phyloP scores from a whole-genome alignment of 345 rosid genomes.

The Aquilaria yunnanensis region DNA sequence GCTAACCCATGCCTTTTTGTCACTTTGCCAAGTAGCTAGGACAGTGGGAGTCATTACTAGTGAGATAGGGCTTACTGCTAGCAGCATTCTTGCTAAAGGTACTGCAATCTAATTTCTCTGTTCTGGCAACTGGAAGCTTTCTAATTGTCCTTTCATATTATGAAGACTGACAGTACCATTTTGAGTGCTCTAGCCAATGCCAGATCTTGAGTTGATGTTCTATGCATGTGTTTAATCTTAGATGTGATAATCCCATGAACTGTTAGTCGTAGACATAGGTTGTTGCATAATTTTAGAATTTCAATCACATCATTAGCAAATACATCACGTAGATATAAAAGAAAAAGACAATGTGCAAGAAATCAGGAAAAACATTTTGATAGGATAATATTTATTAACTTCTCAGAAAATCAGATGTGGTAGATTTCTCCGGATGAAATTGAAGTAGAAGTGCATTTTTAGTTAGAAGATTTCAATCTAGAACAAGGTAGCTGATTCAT shows the following conservation, averaged over 20 bases:
- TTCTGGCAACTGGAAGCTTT: conserved; percentile 55
- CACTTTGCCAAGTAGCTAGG: too few relatives aligned
- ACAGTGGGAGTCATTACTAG: conserved; percentile 26
- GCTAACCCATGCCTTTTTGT: too few relatives aligned
- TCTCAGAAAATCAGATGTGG: too few relatives aligned
- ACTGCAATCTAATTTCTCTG: conserved; percentile 80
- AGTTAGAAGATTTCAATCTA: too few relatives aligned
- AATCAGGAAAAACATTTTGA: too few relatives aligned
- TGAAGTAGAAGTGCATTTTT: too few relatives aligned
- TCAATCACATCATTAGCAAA: too few relatives aligned
- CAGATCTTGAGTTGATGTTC: conserved; percentile 50
- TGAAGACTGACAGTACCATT: conserved; percentile 37
- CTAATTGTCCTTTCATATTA: conserved; percentile 60
- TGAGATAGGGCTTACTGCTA: conserved; percentile 95
- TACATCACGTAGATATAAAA: too few relatives aligned
- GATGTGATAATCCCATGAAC: conserved; percentile 86
- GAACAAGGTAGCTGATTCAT: too few relatives aligned
- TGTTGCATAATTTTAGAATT: conserved; percentile 27
- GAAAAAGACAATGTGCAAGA: too few relatives aligned
- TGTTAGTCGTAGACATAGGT: conserved; percentile 90
- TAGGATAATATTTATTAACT: too few relatives aligned
- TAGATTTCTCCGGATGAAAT: too few relatives aligned
- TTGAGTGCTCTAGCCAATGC: conserved; percentile 40
- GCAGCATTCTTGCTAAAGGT: conserved; percentile 51
- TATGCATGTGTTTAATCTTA: conserved; percentile 76